Base-by-base conservation (phyloP, 2,329 filamentous ascomycete genomes). In the Thielaviopsis populi region DNA sequence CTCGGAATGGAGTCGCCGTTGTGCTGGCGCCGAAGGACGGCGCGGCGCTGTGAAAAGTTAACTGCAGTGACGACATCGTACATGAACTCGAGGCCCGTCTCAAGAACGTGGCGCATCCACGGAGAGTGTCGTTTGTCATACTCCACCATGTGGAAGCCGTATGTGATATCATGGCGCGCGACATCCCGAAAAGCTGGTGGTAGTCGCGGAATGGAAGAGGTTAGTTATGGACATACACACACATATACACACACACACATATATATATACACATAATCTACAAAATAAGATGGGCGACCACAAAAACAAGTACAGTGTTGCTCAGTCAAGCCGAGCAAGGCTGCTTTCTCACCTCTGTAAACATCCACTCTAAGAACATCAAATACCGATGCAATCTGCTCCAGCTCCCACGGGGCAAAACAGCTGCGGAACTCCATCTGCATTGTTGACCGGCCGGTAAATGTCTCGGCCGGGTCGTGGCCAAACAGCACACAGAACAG, bases 91-190 rank as follows among this genome's bases (percentile, higher is more conserved):
- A 64, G 42, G 30, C 65, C 65, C 10, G 46, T 64, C 43, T 66
- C 65, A 24, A 66, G 40, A 8, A 66, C 24, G 24, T 66, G 59
- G 2, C 62, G 65, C 62, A 64, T 66, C 30, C 42, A 41, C 7
- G 59, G 62, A 15, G 62, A 66, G 37, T 64, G 62, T 19, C 62
- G 62, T 24, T 64, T 58, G 19, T 61, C 58, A 41, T 64, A 66
- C 24, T 64, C 62, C 2, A 64, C 59, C 59, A 53, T 43, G 42
- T 66, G 27, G 19, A 59, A 60, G 13, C 65, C 65, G 27, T 66
- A 66, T 37, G 60, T 53, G 43, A 66, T 37, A 17, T 66, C 65
- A 62, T 66, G 59, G 46, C 65, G 65, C 13, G 65, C 65, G n/a
- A 66, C 62, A n/a, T 63, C 42, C 19, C 65, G 65, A 33, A 66